A percentile compares a stretch with the other conserved stretches of the same genome.
phyloP scores from a whole-genome alignment of 23 red algal genomes.

The Agarophyton chilense region DNA sequence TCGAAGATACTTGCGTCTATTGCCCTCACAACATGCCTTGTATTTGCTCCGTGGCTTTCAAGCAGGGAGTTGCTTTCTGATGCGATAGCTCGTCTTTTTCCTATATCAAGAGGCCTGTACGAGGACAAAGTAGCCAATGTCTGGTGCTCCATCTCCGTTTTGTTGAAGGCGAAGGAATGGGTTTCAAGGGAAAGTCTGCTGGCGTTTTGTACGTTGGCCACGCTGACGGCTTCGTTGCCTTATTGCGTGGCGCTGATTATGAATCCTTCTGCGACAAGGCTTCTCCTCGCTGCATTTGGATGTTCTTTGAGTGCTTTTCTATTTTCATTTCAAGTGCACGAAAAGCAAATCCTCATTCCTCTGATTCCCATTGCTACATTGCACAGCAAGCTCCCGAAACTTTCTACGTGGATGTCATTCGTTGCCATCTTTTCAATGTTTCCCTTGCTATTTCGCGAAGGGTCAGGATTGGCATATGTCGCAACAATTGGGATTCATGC shows the following conservation, averaged over 20 bases:
- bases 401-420: conserved; percentile 55
- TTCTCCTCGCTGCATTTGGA: conserved; percentile 63
- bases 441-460: conserved; percentile 75
- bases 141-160: conserved; percentile 86
- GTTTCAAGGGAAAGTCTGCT: conserved; percentile 14
- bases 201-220: conserved; percentile 31
- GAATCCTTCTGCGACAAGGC: conserved; percentile 23
- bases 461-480: conserved; percentile 45
- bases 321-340: conserved; percentile 96
- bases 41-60: conserved; percentile 71
- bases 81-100: conserved; percentile 79
- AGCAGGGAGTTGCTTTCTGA: not conserved
- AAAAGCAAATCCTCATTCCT: conserved; percentile 96
- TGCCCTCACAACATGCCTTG: not conserved
- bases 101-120: conserved; percentile 84
- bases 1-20: conserved; percentile 26
- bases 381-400: conserved; percentile 3
- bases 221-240: conserved; percentile 59
- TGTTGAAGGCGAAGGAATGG: conserved; percentile 13
- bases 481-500: conserved; percentile 40
- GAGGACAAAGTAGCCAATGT: conserved; percentile 99
- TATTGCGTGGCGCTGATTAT: conserved; percentile 57
- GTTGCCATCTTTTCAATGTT: conserved; percentile 62
- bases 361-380: conserved; percentile 63
- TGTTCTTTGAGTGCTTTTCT: conserved; percentile 79